Evolutionary conservation across 108 stramenopile genomes (phyloP).

Genomic region (Discostella stelligeroides): DNA sequence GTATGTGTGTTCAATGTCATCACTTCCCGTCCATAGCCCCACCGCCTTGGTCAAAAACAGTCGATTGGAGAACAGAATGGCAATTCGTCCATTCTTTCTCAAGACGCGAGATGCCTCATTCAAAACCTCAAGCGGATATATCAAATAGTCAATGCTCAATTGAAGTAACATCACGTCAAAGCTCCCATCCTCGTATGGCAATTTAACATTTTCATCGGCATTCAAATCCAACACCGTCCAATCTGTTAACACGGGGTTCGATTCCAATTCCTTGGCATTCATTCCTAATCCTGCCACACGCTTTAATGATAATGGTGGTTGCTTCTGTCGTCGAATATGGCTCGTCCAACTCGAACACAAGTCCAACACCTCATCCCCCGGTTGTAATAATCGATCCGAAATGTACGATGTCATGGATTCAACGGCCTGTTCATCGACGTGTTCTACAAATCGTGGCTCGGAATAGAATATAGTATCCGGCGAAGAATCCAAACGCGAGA

Average conservation of each 20-base stretch:
- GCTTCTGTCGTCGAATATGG: conserved; percentile 48
- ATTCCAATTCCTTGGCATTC: conserved; percentile 79
- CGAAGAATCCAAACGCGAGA: conserved; percentile 68
- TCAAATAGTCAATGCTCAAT: conserved; percentile 93
- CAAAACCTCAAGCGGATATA: conserved; percentile 81
- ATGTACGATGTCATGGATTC: conserved; percentile 71
- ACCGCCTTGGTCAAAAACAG: conserved; percentile 89
- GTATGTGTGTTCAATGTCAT: conserved; percentile 93
- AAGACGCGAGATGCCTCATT: conserved; percentile 84
- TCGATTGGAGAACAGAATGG: conserved; percentile 93
- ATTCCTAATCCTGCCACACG: conserved; percentile 80
- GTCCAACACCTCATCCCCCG: conserved; percentile 70
- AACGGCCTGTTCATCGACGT: conserved; percentile 83
- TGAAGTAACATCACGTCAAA: conserved; percentile 92
- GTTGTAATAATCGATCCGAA: conserved; percentile 47
- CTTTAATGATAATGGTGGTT: conserved; percentile 27
- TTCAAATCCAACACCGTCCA: conserved; percentile 82
- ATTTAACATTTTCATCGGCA: conserved; percentile 55
- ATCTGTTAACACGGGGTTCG: conserved; percentile 69
- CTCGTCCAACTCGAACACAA: conserved; percentile 90
- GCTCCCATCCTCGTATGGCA: conserved; percentile 77
- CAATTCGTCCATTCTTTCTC: conserved; percentile 68
- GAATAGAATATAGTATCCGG: conserved; percentile 73
- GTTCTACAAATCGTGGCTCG: conserved; percentile 84
- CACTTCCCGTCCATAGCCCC: conserved; percentile 84